Base-by-base conservation (phyloP, 371 early-diverging fungal genomes). In the Rhizopus sp. region DNA sequence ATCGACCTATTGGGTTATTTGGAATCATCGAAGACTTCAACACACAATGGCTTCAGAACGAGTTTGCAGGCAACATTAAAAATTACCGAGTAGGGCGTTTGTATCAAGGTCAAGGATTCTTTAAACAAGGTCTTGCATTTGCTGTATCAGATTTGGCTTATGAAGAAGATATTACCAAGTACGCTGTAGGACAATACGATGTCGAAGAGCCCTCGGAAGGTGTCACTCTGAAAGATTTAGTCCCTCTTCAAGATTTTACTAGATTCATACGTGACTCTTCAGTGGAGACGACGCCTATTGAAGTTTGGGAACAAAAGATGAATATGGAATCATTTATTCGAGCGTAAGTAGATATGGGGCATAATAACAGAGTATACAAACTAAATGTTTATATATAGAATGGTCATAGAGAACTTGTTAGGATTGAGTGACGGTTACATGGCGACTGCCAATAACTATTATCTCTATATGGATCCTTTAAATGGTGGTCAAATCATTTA, bases 371-470 rank as follows among this genome's bases (percentile, higher is more conserved):
- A 42, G 37, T n/a, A 38, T 13, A 9, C 1, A 31, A 31, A 31
- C 16, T 3, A 29, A 39, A 5, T 12, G 29, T 40, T 40, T 40
- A 30, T 30, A 9, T 8, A 23, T 39, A 59, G 59, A 33, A 41
- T 73, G 55, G 64, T 69, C 3, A 33, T 76, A 9, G 73, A 76
- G 50, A 47, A 66, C 6, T 32, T 70, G 4, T 13, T 62, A 30
- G 77, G 73, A 5, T 65, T 62, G 16, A 53, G 63, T 10, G 77
- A 76, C 49, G 71, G 71, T 6, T 76, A 70, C 31, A 34, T 68
- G 3, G 7, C 59, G 0, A 58, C 40, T 12, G 64, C 58, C 38
- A 44, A 66, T 33, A 76, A 76, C 23, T 76, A 64, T 31, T 68
- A 62, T 30, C 15, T 73, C 8, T 76, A 70, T 50, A 45, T 57